Conservation (phyloP, 371 early-diverging fungal genomes). For the Saksenaea vasiformis region DNA sequence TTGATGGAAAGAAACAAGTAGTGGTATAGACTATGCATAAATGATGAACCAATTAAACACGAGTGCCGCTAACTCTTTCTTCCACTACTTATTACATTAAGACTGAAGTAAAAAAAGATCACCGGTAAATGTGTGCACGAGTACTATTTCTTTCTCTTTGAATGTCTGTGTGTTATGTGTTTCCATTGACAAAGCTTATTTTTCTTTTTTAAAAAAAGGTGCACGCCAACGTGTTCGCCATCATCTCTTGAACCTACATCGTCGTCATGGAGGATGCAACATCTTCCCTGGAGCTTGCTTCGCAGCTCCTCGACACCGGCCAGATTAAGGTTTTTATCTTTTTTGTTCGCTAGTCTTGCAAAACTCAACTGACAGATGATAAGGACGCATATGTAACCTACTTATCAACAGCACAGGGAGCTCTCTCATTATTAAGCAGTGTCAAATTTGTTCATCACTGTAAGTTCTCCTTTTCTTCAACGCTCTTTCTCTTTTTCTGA, state of each 20-base stretch:
- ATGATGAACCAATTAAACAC: not conserved
- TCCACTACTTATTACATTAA: not conserved
- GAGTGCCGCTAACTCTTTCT: not conserved
- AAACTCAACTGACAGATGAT: not conserved
- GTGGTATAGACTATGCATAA: not conserved
- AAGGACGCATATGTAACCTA: constrained; percentile 30
- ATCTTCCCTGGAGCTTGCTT: constrained; percentile 23
- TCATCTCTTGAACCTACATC: constrained; percentile 7
- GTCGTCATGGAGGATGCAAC: constrained; percentile 27
- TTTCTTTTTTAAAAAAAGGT: not conserved
- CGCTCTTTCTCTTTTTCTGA: not conserved
- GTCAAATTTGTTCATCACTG: constrained; percentile 31
- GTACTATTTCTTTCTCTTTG: not conserved
- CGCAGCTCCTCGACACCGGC: constrained; percentile 23
- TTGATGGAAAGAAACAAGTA: not conserved
- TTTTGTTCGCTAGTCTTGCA: not conserved
- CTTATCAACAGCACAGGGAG: constrained; percentile 22
- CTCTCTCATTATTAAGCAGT: constrained; percentile 22
- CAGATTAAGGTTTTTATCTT: constrained; percentile 27
- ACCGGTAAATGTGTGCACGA: not conserved
- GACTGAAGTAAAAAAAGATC: not conserved
- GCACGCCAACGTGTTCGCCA: not conserved
- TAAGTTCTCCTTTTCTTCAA: constrained; percentile 13
- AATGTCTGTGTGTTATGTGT: no score
- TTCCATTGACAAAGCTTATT: constrained; percentile 1